Base-by-base conservation (phyloP, 1,284 basidiomycete species). In the Pseudozyma hubeiensis region DNA sequence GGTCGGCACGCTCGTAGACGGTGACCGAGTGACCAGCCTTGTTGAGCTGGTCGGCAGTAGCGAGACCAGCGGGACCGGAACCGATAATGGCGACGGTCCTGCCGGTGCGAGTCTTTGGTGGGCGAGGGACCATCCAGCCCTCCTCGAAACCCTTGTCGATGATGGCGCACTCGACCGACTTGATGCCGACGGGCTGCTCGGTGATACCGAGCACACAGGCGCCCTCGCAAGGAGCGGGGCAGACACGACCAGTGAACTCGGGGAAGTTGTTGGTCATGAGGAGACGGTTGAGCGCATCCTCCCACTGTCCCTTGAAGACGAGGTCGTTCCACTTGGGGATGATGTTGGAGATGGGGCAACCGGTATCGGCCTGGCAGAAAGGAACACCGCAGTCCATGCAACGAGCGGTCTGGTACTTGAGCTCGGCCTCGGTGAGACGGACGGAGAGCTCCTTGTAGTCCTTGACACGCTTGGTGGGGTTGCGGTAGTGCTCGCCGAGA, bases 371-470 rank as follows among this genome's bases (percentile, higher is more conserved):
- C 75, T 82, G 81, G 67, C 81, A 82, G 75, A 82, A 82, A 31
- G 81, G 81, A 60, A 82, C 80, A 78, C 81, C 81, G 59, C 81
- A 82, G 70, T 82, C 81, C 81, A 82, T 82, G 75, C 81, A 82
- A 49, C 81, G 81, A 46, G 81, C 80, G 34, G 81, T 80, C 72
- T 82, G 81, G 39, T 80, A 71, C 74, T 82, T 82, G 69, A 82
- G 80, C 78, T 82, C 81, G 58, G 77, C 48, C 51, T 82, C 78
- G 48, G 69, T 76, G 59, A 82, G 79, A 57, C 81, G 78, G 39
- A 53, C 63, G 46, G 81, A 82, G 40, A 82, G 77, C 67, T 82
- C 81, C 69, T 79, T 77, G 70, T 73, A 82, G 72, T 82, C 81
- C 67, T 79, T 79, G 69, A 79, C 60, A 35, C 81, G 81, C 67